These are phyloP conservation scores for Solanum chacoense DNA, from an alignment of 305 asterid species.

Conservation along the genomic window DNA sequence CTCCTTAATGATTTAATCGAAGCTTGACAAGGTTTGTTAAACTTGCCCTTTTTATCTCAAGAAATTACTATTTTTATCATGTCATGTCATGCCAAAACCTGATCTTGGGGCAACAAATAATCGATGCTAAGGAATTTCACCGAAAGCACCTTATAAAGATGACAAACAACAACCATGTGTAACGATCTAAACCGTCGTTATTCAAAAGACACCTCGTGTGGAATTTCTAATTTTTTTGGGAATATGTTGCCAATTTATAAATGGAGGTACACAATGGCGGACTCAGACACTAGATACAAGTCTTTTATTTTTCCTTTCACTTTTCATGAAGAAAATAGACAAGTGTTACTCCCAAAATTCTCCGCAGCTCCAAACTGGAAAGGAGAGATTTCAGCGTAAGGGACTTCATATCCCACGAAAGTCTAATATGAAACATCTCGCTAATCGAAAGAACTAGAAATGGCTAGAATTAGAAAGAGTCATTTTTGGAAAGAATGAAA, in stretches of 20 bases:
- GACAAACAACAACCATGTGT: background rate
- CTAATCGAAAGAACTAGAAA: too few species aligned
- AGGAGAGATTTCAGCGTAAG: background rate
- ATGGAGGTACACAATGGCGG: background rate
- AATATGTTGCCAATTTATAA: background rate
- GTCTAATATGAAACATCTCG: too few species aligned
- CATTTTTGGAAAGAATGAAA: too few species aligned
- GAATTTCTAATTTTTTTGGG: too few species aligned
- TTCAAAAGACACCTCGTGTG: background rate
- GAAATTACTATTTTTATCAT: background rate
- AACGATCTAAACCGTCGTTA: background rate
- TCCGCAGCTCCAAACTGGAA: background rate
- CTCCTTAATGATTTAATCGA: background rate
- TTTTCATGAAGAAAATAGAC: background rate
- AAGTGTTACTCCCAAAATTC: background rate
- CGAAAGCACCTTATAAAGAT: background rate
- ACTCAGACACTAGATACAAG: background rate
- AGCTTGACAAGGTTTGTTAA: background rate
- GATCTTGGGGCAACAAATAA: background rate
- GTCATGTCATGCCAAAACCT: background rate
- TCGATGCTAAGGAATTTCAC: too few species aligned
- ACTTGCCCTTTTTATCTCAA: background rate
- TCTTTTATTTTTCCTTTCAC: background rate
- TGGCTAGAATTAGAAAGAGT: too few species aligned
- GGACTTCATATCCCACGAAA: background rate